phyloP scores from a whole-genome alignment of 1,284 basidiomycete species.

The Cystobasidiaceae sp. region DNA sequence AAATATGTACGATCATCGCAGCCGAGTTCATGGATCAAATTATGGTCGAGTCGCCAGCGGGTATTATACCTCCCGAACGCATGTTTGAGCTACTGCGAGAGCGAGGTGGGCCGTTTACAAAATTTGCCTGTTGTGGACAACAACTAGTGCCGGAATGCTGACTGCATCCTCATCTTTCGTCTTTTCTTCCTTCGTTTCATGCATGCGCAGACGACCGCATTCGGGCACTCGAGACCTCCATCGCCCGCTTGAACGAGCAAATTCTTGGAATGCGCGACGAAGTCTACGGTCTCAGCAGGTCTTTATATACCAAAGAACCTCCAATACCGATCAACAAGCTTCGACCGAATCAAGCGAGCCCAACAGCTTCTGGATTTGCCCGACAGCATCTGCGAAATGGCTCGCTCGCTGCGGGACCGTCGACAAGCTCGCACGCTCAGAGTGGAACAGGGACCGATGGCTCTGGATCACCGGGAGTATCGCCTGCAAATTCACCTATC shows the following conservation, averaged over 20 bases:
- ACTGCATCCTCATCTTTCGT: background rate
- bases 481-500: background rate
- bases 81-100: slow-evolving; percentile 37
- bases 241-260: slow-evolving; percentile 59
- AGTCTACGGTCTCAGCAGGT: slow-evolving; percentile 29
- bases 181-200: slow-evolving; percentile 19
- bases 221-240: slow-evolving; percentile 66
- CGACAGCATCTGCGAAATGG: slow-evolving; percentile 19
- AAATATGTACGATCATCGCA: slow-evolving; percentile 13
- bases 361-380: slow-evolving; percentile 12
- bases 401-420: slow-evolving; percentile 14
- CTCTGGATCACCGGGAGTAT: background rate
- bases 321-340: slow-evolving; percentile 18
- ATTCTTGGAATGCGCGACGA: slow-evolving; percentile 50
- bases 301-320: slow-evolving; percentile 33
- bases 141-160: background rate
- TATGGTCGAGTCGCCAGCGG: slow-evolving; percentile 30
- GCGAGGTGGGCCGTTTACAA: slow-evolving; percentile 33
- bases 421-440: too few species aligned
- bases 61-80: slow-evolving; percentile 30
- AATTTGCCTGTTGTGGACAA: background rate
- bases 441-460: background rate
- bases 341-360: slow-evolving; percentile 20
- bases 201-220: slow-evolving; percentile 61
- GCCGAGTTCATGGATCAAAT: slow-evolving; percentile 39